A percentile compares a stretch with the other conserved stretches of the same genome.
Evolutionary conservation across 1,139 yeast genomes (phyloP).

Genomic region (Geotrichum restrictum): DNA sequence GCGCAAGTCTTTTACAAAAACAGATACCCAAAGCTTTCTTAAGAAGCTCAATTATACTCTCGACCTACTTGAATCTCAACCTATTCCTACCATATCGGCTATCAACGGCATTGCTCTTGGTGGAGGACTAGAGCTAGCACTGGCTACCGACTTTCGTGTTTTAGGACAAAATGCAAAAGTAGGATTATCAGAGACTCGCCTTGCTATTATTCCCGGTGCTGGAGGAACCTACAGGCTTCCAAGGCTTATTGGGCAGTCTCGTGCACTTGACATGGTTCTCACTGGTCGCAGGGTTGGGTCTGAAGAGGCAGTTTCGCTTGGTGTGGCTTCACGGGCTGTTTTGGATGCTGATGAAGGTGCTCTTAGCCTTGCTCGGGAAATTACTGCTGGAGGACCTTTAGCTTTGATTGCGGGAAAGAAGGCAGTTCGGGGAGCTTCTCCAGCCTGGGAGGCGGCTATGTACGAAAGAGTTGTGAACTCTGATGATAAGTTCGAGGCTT

Average conservation of each 20-base stretch:
- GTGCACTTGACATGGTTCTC: slow-evolving; percentile 32
- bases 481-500: slow-evolving; percentile 36
- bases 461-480: slow-evolving; percentile 33
- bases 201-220: slow-evolving; percentile 36
- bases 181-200: slow-evolving; percentile 34
- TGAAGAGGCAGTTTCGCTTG: slow-evolving; percentile 31
- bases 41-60: slow-evolving; percentile 33
- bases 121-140: slow-evolving; percentile 35
- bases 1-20: slow-evolving; percentile 33
- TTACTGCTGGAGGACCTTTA: slow-evolving; percentile 36
- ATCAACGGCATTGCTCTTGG: slow-evolving; percentile 37
- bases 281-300: slow-evolving; percentile 33
- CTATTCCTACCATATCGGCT: slow-evolving; percentile 35
- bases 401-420: slow-evolving; percentile 34
- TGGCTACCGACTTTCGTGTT: slow-evolving; percentile 34
- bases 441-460: slow-evolving; percentile 31
- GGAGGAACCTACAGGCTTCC: slow-evolving; percentile 38
- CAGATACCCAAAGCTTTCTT: slow-evolving; percentile 33
- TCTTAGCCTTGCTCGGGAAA: slow-evolving; percentile 28
- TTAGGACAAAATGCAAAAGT: slow-evolving; percentile 27
- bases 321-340: slow-evolving; percentile 32
- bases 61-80: slow-evolving; percentile 29
- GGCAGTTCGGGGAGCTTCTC: slow-evolving; percentile 33
- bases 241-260: slow-evolving; percentile 31
- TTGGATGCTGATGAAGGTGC: slow-evolving; percentile 30